phyloP scores from a whole-genome alignment of 768 basidiomycete genomes.

The Suillus occidentalis region DNA sequence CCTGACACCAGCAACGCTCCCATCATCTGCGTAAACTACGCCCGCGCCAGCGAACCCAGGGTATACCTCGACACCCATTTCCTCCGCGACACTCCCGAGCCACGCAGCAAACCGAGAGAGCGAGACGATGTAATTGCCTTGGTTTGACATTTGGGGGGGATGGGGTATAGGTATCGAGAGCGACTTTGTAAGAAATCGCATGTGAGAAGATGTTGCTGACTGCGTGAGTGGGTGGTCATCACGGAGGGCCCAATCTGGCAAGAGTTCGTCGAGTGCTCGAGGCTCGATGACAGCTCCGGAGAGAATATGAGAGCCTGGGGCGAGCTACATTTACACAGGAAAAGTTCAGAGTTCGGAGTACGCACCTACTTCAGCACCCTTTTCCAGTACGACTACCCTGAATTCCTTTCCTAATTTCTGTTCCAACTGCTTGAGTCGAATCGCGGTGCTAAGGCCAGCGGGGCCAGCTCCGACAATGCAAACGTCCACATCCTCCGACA shows the following conservation, averaged over 20 bases:
- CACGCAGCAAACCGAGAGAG: slow-evolving; percentile 88
- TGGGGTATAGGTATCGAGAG: slow-evolving; percentile 83
- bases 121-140: slow-evolving; percentile 90
- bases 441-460: slow-evolving; percentile 94
- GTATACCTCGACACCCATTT: slow-evolving; percentile 90
- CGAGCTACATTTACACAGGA: slow-evolving; percentile 3
- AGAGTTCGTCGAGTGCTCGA: slow-evolving; percentile 82
- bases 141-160: slow-evolving; percentile 95
- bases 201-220: slow-evolving; percentile 72
- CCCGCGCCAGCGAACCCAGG: slow-evolving; percentile 95
- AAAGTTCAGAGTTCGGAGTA: slow-evolving; percentile 14
- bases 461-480: slow-evolving; percentile 97
- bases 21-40: slow-evolving; percentile 65
- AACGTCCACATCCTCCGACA: slow-evolving; percentile 92
- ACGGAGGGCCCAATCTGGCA: slow-evolving; percentile 78
- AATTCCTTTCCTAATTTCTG: slow-evolving; percentile 75
- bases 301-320: slow-evolving; percentile 87
- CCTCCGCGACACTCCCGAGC: slow-evolving; percentile 85
- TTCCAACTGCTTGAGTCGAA: slow-evolving; percentile 91
- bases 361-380: slow-evolving; percentile 89
- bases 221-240: slow-evolving; percentile 77
- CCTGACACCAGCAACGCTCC: slow-evolving; percentile 58
- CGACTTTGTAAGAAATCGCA: slow-evolving; percentile 81
- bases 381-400: slow-evolving; percentile 92
- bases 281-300: slow-evolving; percentile 97